Conservation (phyloP, 2,329 filamentous ascomycete species). For the Myrmaecium sp. region DNA sequence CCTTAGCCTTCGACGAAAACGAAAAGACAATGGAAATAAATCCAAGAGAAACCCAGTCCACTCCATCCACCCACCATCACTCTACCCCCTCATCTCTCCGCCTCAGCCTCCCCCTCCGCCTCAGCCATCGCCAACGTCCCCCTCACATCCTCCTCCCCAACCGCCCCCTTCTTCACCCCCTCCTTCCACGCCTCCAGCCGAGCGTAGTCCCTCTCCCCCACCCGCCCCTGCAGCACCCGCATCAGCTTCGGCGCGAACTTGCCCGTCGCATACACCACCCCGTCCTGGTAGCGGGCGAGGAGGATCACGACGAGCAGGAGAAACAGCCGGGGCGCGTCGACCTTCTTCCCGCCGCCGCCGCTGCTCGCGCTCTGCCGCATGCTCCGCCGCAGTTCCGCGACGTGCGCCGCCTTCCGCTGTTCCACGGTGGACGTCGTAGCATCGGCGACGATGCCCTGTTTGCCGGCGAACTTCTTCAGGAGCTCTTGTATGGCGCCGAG, state of each 20-base stretch:
- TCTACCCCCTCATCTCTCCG: no score
- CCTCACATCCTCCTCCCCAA: constrained; percentile 18
- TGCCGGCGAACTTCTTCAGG: constrained; percentile 17
- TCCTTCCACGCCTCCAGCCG: constrained; percentile 21
- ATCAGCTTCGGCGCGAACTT: constrained; percentile 24
- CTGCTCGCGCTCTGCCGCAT: no score
- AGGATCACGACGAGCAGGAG: constrained; percentile 18
- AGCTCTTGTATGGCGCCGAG: constrained; percentile 5
- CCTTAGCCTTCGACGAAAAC: no score
- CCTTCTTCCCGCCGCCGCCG: no score
- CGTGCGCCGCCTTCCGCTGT: constrained; percentile 11
- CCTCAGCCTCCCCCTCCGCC: no score
- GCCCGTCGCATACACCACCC: constrained; percentile 23
- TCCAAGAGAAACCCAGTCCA: no score
- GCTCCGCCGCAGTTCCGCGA: constrained; percentile 16
- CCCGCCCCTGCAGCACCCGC: constrained; percentile 14
- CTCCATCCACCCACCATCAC: no score
- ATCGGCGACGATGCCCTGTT: constrained; percentile 13
- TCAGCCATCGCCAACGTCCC: constrained; percentile 12
- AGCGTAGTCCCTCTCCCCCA: constrained; percentile 11
- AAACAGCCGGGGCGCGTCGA: constrained; percentile 20
- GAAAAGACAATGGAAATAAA: no score
- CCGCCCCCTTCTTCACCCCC: constrained; percentile 15
- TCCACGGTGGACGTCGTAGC: constrained; percentile 4
- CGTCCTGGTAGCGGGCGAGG: constrained; percentile 12